phyloP scores from a whole-genome alignment of 768 basidiomycete species.

The Phylloporus arenicola region DNA sequence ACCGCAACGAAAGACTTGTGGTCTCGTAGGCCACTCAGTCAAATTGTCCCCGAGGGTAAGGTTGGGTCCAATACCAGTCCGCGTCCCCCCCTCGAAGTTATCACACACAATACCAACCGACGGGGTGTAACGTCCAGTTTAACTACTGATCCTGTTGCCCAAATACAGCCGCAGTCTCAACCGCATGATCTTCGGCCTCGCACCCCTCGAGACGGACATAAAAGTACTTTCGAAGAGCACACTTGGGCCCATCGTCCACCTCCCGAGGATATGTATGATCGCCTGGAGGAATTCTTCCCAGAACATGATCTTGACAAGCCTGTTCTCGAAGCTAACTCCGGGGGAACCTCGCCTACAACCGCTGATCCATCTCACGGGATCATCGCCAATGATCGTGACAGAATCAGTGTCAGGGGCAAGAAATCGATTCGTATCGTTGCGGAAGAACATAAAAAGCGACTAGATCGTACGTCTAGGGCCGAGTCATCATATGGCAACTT shows the following conservation, averaged over 20 bases:
- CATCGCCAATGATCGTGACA: conserved; percentile 29
- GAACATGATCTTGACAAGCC: conserved; percentile 95
- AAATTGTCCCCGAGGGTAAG: conserved; percentile 21
- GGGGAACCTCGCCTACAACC: conserved; percentile 71
- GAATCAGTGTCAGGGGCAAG: conserved; percentile 55
- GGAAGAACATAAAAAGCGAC: conserved; percentile 74
- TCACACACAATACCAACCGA: conserved; percentile 18
- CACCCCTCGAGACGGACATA: conserved; percentile 26
- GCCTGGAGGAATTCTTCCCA: conserved; percentile 92
- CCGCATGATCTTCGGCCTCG: conserved; percentile 20
- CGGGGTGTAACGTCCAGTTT: conserved; percentile 17
- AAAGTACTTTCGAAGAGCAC: conserved; percentile 57
- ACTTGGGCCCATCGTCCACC: conserved; percentile 90
- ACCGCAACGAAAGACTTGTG: conserved; percentile 28
- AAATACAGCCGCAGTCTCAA: conserved; percentile 11
- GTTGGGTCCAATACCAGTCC: conserved; percentile 12
- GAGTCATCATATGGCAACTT: conserved; percentile 49
- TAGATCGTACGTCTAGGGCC: conserved; percentile 64
- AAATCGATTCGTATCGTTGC: conserved; percentile 94
- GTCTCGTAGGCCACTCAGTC: conserved; percentile 30
- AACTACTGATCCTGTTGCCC: conserved; percentile 14
- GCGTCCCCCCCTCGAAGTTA: conserved; percentile 29
- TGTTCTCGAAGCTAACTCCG: conserved; percentile 80
- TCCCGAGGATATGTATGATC: conserved; percentile 89
- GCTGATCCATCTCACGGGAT: conserved; percentile 46